These are phyloP conservation scores for Coffea eugenioides DNA, from an alignment of 257 asterid genomes.

Conservation along the genomic window DNA sequence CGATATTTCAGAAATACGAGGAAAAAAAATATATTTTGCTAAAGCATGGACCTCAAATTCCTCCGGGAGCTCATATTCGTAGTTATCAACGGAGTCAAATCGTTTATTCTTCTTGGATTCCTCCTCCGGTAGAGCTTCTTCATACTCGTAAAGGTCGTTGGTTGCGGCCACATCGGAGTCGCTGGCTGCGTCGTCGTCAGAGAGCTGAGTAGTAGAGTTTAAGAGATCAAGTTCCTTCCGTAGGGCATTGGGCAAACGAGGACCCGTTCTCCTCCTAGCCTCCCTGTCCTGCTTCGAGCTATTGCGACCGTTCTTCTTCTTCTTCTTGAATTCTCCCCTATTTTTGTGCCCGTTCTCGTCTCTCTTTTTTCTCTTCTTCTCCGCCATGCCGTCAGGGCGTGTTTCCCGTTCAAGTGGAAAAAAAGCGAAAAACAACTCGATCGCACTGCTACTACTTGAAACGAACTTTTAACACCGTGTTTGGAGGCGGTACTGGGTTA, in stretches of 20 bases:
- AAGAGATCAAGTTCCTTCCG: constrained; percentile 42
- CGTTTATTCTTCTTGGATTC: constrained; percentile 71
- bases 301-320: constrained; percentile 8
- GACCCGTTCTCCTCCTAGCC: constrained; percentile 49
- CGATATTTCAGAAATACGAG: neutral
- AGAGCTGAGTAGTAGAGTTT: constrained; percentile 12
- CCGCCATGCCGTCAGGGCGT: neutral
- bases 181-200: constrained; percentile 42
- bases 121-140: constrained; percentile 75
- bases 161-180: constrained; percentile 46
- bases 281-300: constrained; percentile 14
- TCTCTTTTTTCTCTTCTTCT: neutral
- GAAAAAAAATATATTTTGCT: neutral
- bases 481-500: neutral
- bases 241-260: constrained; percentile 67
- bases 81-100: constrained; percentile 73
- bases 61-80: constrained; percentile 69
- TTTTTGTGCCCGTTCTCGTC: neutral
- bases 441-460: neutral
- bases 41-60: constrained; percentile 57
- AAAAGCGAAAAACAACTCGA: too few relatives aligned
- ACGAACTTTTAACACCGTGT: neutral
- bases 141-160: constrained; percentile 70
- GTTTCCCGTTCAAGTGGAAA: neutral
- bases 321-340: neutral